Percentiles rank a stretch among this genome's conserved stretches.
phyloP scores from a whole-genome alignment of 2,329 filamentous ascomycete genomes.

The Rutstroemia sp. region DNA sequence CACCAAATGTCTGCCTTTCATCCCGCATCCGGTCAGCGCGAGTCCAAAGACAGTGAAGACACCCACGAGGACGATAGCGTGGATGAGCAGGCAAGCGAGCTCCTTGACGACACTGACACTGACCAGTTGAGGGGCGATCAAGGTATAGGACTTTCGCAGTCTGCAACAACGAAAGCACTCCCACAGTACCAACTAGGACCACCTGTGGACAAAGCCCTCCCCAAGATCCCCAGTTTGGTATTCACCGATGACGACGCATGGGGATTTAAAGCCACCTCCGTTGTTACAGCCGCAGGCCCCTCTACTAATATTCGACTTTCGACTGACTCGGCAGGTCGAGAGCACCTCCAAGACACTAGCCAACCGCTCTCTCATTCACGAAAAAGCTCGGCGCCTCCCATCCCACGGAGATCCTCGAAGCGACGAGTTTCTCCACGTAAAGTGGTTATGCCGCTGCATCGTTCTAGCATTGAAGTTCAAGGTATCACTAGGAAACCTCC shows the following conservation, averaged over 20 bases:
- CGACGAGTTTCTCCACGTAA: conserved; percentile 12
- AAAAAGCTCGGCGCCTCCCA: conserved; percentile 16
- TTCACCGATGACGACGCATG: conserved; percentile 18
- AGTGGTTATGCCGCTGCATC: not conserved
- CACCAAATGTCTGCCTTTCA: not conserved
- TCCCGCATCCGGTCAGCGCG: not conserved
- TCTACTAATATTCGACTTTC: not conserved
- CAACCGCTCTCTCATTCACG: conserved; percentile 7
- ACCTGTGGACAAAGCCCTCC: conserved; percentile 12
- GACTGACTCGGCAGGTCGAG: not conserved
- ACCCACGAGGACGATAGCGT: conserved; percentile 16
- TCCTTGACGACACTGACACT: conserved; percentile 18
- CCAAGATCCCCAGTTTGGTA: conserved; percentile 12
- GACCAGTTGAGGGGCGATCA: conserved; percentile 9
- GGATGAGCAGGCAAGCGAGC: conserved; percentile 20
- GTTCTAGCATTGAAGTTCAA: not conserved
- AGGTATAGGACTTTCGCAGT: not conserved
- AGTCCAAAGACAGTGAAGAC: not conserved
- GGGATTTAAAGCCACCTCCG: conserved; percentile 13
- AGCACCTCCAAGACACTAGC: conserved; percentile 1
- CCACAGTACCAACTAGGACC: not conserved
- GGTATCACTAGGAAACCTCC: not conserved
- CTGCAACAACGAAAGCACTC: not conserved
- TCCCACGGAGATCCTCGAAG: conserved; percentile 22
- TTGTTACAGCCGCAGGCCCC: conserved; percentile 11